phyloP scores from a whole-genome alignment of 371 early-diverging fungal genomes.

The Parasitella parasitica region DNA sequence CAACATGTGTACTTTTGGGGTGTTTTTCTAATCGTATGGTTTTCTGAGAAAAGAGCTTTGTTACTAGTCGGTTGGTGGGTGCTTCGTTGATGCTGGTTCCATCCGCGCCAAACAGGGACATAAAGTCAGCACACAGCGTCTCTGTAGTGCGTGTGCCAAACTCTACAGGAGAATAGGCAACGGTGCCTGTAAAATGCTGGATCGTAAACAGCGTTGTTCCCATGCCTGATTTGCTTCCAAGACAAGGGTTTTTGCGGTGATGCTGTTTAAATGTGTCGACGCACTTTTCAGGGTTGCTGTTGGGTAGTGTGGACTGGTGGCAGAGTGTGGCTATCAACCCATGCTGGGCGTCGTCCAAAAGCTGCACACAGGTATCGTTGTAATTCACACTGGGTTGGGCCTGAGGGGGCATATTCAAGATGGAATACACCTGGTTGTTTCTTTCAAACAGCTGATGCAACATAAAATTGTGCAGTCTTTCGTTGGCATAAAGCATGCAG shows the following conservation, averaged over 20 bases:
- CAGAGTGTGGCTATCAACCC: conserved; percentile 53
- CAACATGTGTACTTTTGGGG: conserved; percentile 49
- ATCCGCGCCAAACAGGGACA: conserved; percentile 56
- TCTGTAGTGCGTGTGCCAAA: conserved; percentile 69
- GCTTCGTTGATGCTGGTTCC: conserved; percentile 5
- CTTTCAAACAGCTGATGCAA: conserved; percentile 59
- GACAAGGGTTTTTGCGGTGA: conserved; percentile 7
- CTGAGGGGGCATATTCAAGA: conserved; percentile 28
- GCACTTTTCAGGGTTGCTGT: background rate
- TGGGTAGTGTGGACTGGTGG: background rate
- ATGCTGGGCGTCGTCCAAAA: conserved; percentile 35
- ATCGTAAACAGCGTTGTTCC: conserved; percentile 55
- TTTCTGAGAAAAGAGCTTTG: conserved; percentile 26
- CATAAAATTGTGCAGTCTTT: conserved; percentile 66
- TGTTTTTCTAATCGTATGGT: conserved; percentile 43
- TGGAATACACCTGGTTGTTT: conserved; percentile 42
- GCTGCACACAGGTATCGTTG: conserved; percentile 42
- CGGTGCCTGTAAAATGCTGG: conserved; percentile 73
- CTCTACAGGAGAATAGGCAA: conserved; percentile 70
- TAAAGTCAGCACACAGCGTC: conserved; percentile 73
- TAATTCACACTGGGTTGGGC: conserved; percentile 19
- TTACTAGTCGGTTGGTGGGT: conserved; percentile 17
- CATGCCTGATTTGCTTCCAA: conserved; percentile 1
- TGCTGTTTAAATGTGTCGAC: conserved; percentile 17
- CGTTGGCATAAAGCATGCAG: conserved; percentile 75